These are phyloP conservation scores for Comarum palustre DNA, from an alignment of 306 rosid species.

Conservation along the genomic window DNA sequence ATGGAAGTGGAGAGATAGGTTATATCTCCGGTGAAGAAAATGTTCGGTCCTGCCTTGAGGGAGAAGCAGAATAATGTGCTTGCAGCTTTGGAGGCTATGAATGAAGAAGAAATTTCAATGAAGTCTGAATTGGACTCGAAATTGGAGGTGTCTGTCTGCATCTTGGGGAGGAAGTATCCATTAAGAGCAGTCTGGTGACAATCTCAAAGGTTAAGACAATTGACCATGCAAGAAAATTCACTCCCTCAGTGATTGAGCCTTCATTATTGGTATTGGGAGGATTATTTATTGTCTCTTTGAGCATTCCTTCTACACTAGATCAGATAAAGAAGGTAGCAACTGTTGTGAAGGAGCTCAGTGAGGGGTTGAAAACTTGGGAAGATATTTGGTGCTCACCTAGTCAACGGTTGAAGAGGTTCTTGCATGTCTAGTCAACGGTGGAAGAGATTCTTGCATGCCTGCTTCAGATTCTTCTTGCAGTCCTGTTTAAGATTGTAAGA, in stretches of 20 bases:
- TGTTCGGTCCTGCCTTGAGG: conserved; percentile 75
- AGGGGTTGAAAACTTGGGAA: conserved; percentile 62
- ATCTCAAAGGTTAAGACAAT: conserved; percentile 72
- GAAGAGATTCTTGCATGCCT: background rate
- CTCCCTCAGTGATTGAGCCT: conserved; percentile 97
- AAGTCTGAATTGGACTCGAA: conserved; percentile 63
- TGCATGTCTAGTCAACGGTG: background rate
- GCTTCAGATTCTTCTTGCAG: too few relatives aligned
- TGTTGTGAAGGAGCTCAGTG: conserved; percentile 53
- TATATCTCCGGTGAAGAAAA: conserved; percentile 69
- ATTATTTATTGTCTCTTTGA: conserved; percentile 84
- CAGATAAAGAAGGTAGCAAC: conserved; percentile 68
- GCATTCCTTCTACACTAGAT: conserved; percentile 73
- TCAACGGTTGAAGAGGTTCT: background rate
- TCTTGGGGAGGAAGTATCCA: conserved; percentile 53
- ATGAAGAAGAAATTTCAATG: conserved; percentile 78
- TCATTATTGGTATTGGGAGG: conserved; percentile 91
- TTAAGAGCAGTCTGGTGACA: conserved; percentile 67
- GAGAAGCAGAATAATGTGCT: conserved; percentile 65
- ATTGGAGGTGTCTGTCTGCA: conserved; percentile 68
- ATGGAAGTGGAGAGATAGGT: conserved; percentile 95
- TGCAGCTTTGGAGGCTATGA: conserved; percentile 93
- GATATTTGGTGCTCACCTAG: conserved; percentile 51
- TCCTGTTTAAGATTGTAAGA: too few relatives aligned
- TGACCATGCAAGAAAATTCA: conserved; percentile 83